These are phyloP conservation scores for Myochromella boudieri DNA, from an alignment of 768 basidiomycete species.

Conservation along the genomic window DNA sequence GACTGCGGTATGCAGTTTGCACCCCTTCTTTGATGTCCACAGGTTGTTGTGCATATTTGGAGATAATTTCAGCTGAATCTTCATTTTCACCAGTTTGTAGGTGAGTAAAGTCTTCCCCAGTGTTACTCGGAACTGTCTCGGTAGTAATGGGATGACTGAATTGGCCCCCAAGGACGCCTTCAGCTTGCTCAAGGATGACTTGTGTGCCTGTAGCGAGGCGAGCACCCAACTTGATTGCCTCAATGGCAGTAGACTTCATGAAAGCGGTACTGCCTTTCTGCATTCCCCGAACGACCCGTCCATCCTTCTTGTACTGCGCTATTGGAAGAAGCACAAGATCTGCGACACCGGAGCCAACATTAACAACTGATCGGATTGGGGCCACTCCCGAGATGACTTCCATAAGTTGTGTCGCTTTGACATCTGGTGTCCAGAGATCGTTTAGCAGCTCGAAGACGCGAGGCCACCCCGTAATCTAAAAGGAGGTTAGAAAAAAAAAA, in stretches of 20 bases:
- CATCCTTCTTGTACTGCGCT: slow-evolving; percentile 97
- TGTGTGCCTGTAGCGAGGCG: slow-evolving; percentile 95
- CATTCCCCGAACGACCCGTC: slow-evolving; percentile 86
- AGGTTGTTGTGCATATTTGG: slow-evolving; percentile 93
- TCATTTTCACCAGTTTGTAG: slow-evolving; percentile 39
- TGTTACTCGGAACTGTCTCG: slow-evolving; percentile 58
- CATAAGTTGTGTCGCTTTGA: slow-evolving; percentile 96
- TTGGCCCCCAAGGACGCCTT: slow-evolving; percentile 82
- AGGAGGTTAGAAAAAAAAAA: slow-evolving; percentile 2
- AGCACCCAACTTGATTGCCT: slow-evolving; percentile 93
- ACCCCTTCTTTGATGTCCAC: slow-evolving; percentile 81
- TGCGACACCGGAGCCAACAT: slow-evolving; percentile 95
- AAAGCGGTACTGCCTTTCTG: slow-evolving; percentile 95
- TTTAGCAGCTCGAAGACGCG: slow-evolving; percentile 89
- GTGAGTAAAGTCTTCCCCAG: slow-evolving; percentile 31
- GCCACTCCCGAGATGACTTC: slow-evolving; percentile 97
- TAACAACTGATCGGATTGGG: slow-evolving; percentile 95
- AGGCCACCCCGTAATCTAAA: slow-evolving; percentile 90
- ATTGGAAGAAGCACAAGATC: slow-evolving; percentile 95
- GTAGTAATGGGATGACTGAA: slow-evolving; percentile 65
- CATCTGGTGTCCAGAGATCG: slow-evolving; percentile 98
- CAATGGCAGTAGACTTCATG: slow-evolving; percentile 91
- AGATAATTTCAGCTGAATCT: slow-evolving; percentile 62
- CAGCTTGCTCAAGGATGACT: slow-evolving; percentile 94
- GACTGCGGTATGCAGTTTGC: slow-evolving; percentile 86